Evolutionary conservation across 441 rosid genomes (phyloP), one percentile per base, ranked within the genome.

Genomic region (Adansonia madagascariensis): DNA sequence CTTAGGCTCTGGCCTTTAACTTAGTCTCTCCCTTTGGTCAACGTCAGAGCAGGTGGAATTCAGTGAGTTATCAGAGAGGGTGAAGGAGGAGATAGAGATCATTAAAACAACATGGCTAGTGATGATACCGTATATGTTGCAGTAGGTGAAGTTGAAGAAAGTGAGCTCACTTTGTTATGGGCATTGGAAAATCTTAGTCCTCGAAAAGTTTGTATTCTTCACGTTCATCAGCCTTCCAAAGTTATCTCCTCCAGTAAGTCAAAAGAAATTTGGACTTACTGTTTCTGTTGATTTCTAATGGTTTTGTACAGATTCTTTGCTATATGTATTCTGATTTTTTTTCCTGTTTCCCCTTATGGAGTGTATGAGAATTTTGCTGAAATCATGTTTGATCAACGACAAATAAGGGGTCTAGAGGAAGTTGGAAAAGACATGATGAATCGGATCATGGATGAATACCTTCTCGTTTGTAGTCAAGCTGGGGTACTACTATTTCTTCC

Each of bases 91-190:
- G 20, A 8, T 9, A 62, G 66, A 62, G 44, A 62, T 62, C 9
- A 46, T 18, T 15, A 11, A 46, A 61, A 43, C 12, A 15, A 6
- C 60, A 75, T 75, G 77, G 59, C 74, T 20, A 5, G 12, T 52
- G 81, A 78, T 69, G 89, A 85, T 49, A 84, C 86, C 15, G 76
- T 88, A 11, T 89, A 84, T 70, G 92, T 91, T 75, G 95, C 94
- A 0, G 91, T 91, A 5, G 90, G 92, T 44, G 88, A 86, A 61
- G 77, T 86, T 59, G 85, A 89, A 77, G 88, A 89, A 69, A 90
- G 87, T 81, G 86, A 77, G 82, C 76, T 70, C 73, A 86, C 88
- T 81, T 80, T 93, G 70, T 70, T 88, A 22, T 93, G 98, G 97
- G 88, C 93, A 39, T 50, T 89, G 60, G 84, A 75, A 49, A 87